These are phyloP conservation scores for Xerocomus nothofagi DNA, from an alignment of 1,284 basidiomycete genomes.

Conservation along the genomic window DNA sequence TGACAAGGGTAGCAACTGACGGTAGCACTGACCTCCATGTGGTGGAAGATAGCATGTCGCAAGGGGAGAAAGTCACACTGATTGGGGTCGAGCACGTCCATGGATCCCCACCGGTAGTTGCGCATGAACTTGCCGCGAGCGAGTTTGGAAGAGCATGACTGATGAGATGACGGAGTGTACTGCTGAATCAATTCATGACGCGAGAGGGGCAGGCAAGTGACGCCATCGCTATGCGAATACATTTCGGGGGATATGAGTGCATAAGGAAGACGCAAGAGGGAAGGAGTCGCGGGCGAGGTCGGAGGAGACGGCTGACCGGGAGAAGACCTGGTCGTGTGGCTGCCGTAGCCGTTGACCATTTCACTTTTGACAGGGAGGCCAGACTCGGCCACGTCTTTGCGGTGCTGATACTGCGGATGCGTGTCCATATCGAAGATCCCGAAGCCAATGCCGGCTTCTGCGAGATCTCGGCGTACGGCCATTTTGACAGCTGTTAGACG, in stretches of 20 bases:
- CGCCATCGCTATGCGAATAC: constrained; percentile 79
- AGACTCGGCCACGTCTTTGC: constrained; percentile 40
- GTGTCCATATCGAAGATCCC: constrained; percentile 77
- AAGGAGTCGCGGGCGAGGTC: constrained; percentile 56
- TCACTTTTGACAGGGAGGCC: constrained; percentile 42
- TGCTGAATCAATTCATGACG: constrained; percentile 68
- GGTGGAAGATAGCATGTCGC: constrained; percentile 73
- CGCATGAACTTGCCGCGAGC: constrained; percentile 63
- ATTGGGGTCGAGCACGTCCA: constrained; percentile 72
- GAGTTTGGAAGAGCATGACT: constrained; percentile 46
- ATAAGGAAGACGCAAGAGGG: constrained; percentile 67
- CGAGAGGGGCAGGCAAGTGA: constrained; percentile 50
- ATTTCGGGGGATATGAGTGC: constrained; percentile 77
- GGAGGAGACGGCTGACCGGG: constrained; percentile 55
- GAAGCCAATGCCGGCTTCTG: constrained; percentile 79
- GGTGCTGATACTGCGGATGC: constrained; percentile 49
- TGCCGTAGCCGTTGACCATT: constrained; percentile 48
- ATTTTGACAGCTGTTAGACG: constrained; percentile 73
- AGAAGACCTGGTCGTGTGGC: constrained; percentile 49
- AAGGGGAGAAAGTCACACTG: constrained; percentile 79
- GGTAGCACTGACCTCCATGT: constrained; percentile 66
- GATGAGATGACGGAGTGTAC: constrained; percentile 57
- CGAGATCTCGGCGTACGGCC: constrained; percentile 74
- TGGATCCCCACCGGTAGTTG: constrained; percentile 73
- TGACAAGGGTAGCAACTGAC: constrained; percentile 22